These are phyloP conservation scores for Fagus sylvatica DNA, from an alignment of 306 rosid species.

Conservation along the genomic window DNA sequence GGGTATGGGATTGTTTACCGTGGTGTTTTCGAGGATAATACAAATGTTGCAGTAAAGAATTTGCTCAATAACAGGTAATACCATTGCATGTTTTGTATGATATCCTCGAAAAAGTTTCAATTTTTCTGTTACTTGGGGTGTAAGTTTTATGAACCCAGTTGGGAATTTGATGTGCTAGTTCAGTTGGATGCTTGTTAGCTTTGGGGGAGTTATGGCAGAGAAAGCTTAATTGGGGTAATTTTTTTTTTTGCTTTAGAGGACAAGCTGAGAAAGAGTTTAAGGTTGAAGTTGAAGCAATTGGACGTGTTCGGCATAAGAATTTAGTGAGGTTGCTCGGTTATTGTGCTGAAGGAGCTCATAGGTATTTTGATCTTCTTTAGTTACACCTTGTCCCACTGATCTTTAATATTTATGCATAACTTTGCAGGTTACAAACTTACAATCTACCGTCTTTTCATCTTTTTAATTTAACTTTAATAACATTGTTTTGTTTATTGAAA, in stretches of 20 bases:
- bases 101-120: not conserved
- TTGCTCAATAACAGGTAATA: conserved; percentile 58
- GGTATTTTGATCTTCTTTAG: conserved; percentile 29
- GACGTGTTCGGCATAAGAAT: conserved; percentile 69
- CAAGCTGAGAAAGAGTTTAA: conserved; percentile 72
- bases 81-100: not conserved
- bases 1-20: conserved; percentile 69
- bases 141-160: conserved; percentile 1
- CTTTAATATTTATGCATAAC: not conserved
- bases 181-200: not conserved
- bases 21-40: conserved; percentile 49
- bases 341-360: conserved; percentile 68
- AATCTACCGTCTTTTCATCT: not conserved
- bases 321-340: conserved; percentile 63
- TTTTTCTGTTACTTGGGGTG: not conserved
- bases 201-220: not conserved
- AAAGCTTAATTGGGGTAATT: conserved; percentile 8
- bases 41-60: conserved; percentile 53
- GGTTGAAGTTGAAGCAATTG: conserved; percentile 73
- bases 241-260: conserved; percentile 36
- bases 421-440: not conserved
- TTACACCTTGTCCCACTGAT: not conserved
- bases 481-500: not conserved
- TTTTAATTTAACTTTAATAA: not conserved
- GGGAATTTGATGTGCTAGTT: not conserved